Base-by-base conservation (phyloP, 306 rosid genomes). In the Hippophae tibetana region DNA sequence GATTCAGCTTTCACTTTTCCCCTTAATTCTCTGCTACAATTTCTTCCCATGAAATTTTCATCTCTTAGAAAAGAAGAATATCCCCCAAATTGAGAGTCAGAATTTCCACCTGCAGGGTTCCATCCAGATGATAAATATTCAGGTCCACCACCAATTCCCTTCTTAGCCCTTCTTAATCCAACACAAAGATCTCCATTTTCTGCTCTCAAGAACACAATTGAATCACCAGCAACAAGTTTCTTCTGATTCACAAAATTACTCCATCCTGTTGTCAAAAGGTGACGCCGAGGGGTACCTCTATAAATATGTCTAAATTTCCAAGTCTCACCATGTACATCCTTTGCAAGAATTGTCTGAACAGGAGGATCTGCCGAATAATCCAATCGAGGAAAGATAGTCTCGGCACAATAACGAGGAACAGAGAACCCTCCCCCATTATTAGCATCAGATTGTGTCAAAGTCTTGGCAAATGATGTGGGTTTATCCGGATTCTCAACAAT, bases 391-490 rank as follows among this genome's bases (percentile, higher is more conserved):
- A 93, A 93, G 53, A 93, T 88, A 1, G 97, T 93, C 78, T 93
- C 99, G 0, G 99, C 99, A 2, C 99, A 93, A 46, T 86, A 93
- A 47, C 99, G 93, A 55, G 99, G 99, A 52, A 93, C 99, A 5
- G 99, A 93, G 65, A 93, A 93, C 0, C 99, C 99, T 8, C 99
- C 99, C 9, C 99, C 99, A 18, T 93, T 93, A 71, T 93, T 93
- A 1, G 99, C 96, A 69, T 93, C 99, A 47, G 99, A 93, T 59
- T 93, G 99, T 14, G 99, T 93, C 72, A 93, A 73, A 6, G 99
- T 93, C 82, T 93, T 93, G 0, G 93, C 88, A 79, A 93, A 93
- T 10, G 97, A 85, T 9, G 75, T 58, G 2, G 84, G 93, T 43
- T 80, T 89, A 47, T 86, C 95, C 26, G 72, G 79, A 59, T 31